phyloP scores from a whole-genome alignment of 2,329 filamentous ascomycete species.

The Emmonsiellopsis sp. region DNA sequence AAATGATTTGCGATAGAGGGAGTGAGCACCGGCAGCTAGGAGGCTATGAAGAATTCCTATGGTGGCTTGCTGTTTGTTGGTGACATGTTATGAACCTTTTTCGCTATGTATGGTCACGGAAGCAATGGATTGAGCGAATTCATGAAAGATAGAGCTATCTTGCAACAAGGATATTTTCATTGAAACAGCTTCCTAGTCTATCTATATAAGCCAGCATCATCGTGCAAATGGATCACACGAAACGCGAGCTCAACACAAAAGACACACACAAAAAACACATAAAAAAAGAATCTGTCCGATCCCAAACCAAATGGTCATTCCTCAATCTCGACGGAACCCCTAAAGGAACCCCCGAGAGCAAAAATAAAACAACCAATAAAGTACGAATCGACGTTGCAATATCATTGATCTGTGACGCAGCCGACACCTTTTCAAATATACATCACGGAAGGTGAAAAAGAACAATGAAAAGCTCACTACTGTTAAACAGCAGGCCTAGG shows the following conservation, averaged over 20 bases:
- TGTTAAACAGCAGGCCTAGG: background rate
- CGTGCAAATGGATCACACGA: background rate
- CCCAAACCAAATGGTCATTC: constrained; percentile 41
- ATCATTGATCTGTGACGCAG: constrained; percentile 68
- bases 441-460: constrained; percentile 33
- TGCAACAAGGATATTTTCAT: no score
- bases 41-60: no score
- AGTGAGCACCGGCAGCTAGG: no score
- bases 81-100: no score
- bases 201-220: background rate
- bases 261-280: constrained; percentile 3
- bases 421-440: constrained; percentile 58
- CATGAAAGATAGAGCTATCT: no score
- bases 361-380: constrained; percentile 40
- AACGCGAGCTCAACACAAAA: background rate
- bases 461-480: background rate
- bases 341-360: constrained; percentile 14
- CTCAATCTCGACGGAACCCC: constrained; percentile 23
- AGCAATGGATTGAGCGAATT: no score
- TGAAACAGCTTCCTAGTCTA: background rate
- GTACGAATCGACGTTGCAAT: constrained; percentile 61
- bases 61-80: no score
- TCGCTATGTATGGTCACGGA: no score
- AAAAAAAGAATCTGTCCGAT: constrained; percentile 45
- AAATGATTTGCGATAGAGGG: no score